Percentiles rank a stretch among this genome's conserved stretches.
phyloP scores from a whole-genome alignment of 257 asterid genomes.

The Oldenlandia corymbosa region DNA sequence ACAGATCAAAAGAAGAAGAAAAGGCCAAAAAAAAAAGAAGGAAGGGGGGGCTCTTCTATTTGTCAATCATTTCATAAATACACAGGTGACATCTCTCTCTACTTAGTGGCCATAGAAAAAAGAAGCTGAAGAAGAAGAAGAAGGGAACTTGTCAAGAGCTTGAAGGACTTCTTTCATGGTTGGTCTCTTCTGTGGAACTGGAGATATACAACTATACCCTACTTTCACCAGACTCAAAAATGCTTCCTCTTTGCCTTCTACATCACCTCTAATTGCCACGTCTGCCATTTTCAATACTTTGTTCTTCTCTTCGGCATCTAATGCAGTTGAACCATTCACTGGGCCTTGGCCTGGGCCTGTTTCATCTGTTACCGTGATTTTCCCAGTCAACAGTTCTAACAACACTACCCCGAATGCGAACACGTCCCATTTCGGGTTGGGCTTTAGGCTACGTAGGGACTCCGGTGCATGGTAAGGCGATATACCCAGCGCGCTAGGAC shows the following conservation, averaged over 20 bases:
- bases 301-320: slow-evolving; percentile 42
- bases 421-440: slow-evolving; percentile 86
- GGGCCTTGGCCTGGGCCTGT: slow-evolving; percentile 38
- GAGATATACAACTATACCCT: slow-evolving; percentile 65
- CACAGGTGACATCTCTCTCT: not conserved
- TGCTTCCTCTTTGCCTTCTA: slow-evolving; percentile 82
- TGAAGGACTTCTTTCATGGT: slow-evolving; percentile 79
- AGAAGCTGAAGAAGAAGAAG: slow-evolving; percentile 24
- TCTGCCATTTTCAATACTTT: slow-evolving; percentile 62
- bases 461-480: slow-evolving; percentile 91
- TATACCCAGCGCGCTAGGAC: slow-evolving; percentile 62
- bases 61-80: slow-evolving; percentile 31
- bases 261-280: slow-evolving; percentile 72
- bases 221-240: slow-evolving; percentile 55
- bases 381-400: slow-evolving; percentile 69
- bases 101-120: slow-evolving; percentile 17
- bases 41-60: no score
- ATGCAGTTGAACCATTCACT: slow-evolving; percentile 24
- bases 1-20: no score
- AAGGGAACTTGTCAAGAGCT: slow-evolving; percentile 71
- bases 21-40: no score
- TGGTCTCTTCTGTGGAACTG: slow-evolving; percentile 82
- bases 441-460: slow-evolving; percentile 83
- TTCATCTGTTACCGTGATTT: slow-evolving; percentile 64
- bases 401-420: slow-evolving; percentile 71